Conservation (phyloP, 2,329 filamentous ascomycete species). For the Diaporthe citriasiana region DNA sequence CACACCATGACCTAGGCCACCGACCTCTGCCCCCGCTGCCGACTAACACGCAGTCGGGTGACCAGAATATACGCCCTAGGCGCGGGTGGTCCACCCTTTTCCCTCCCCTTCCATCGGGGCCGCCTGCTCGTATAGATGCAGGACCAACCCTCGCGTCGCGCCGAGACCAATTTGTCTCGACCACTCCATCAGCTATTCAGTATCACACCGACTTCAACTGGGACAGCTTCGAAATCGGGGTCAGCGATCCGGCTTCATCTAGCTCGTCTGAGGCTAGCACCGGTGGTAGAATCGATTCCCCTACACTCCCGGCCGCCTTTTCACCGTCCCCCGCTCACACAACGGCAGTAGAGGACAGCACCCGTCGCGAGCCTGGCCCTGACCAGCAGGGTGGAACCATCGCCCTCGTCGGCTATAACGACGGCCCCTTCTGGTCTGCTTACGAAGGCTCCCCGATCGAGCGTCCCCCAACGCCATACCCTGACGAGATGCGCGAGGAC, state of each 20-base stretch:
- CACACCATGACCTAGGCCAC: not conserved
- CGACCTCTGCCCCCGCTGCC: not conserved
- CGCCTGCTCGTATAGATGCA: not conserved
- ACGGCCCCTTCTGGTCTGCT: too few relatives aligned
- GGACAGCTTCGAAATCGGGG: not conserved
- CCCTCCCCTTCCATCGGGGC: not conserved
- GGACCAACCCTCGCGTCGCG: not conserved
- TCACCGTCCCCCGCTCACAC: not conserved
- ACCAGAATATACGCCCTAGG: too few relatives aligned
- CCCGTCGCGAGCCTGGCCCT: not conserved
- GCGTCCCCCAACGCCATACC: not conserved
- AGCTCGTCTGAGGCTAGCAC: too few relatives aligned
- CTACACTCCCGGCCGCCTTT: not conserved
- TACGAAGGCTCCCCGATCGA: too few relatives aligned
- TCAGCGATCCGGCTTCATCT: too few relatives aligned
- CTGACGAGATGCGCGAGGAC: not conserved
- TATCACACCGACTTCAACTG: not conserved
- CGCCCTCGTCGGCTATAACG: not conserved
- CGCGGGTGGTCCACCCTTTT: not conserved
- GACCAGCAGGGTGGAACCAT: not conserved
- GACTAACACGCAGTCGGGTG: not conserved
- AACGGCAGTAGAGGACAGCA: not conserved
- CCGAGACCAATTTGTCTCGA: not conserved
- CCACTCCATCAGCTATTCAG: not conserved
- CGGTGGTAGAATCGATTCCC: too few relatives aligned